phyloP scores from a whole-genome alignment of 257 asterid genomes.

The Petunia axillaris region DNA sequence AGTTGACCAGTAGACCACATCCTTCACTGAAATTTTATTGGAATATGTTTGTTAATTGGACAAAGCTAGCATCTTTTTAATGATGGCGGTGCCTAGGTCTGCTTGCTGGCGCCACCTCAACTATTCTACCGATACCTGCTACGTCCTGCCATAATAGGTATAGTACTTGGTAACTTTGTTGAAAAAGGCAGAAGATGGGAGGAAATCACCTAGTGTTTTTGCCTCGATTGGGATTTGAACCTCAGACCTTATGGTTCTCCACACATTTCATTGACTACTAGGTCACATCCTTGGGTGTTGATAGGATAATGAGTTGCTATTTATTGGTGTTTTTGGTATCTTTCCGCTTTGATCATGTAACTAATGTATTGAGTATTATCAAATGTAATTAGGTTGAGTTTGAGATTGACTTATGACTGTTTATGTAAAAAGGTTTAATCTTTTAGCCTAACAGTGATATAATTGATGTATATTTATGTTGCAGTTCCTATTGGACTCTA shows the following conservation, averaged over 20 bases:
- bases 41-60: background rate
- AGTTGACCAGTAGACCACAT: background rate
- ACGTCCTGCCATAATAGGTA: too few relatives aligned
- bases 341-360: background rate
- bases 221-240: too few relatives aligned
- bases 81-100: too few relatives aligned
- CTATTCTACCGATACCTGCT: too few relatives aligned
- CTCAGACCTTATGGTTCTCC: background rate
- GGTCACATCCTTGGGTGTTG: background rate
- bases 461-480: constrained; percentile 30
- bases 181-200: too few relatives aligned
- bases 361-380: background rate
- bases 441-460: background rate
- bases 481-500: constrained; percentile 96
- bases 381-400: background rate
- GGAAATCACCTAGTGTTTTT: too few relatives aligned
- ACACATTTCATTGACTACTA: background rate
- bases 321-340: background rate
- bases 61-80: background rate
- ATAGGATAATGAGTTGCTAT: background rate
- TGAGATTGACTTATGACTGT: background rate
- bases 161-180: too few relatives aligned
- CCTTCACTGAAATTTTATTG: background rate
- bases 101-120: too few relatives aligned
- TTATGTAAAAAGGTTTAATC: background rate